Evolutionary conservation across 305 asterid species (phyloP), one percentile per base, ranked within the genome.

Genomic region (Fraxinus velutina): DNA sequence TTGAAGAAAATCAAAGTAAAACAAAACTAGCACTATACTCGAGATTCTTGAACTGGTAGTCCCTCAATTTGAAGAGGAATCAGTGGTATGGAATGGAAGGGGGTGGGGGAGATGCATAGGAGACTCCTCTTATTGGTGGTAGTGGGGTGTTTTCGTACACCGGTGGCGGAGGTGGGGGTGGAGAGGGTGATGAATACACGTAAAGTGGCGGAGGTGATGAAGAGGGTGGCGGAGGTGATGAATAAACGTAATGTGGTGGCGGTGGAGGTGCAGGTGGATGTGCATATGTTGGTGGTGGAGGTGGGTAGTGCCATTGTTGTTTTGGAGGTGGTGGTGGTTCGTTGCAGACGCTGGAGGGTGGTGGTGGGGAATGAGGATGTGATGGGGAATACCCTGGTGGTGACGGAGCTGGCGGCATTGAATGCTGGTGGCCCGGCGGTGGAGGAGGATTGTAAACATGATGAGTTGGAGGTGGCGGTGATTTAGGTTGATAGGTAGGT

Each of bases 41-140:
- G 37, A 27, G 39, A 39, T 75, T 64, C 22, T 81, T 27, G 77
- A 13, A 2, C 7, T 27, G 5, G 68, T 29, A 21, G 78, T 76
- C 22, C 19, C 30, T 15, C 8, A 21, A 27, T 21, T n/a, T 36
- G 78, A 19, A 77, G 5, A 86, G 86, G 39, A 57, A 66, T 83
- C 72, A 83, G 76, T 86, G 83, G 78, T 86, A 85, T 64, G 97
- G 97, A 79, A 94, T 91, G 77, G 79, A 44, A 1, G 98, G 98
- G 47, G 97, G 97, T 37, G 98, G 98, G 39, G 98, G 98, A 77
- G 98, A 92, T 82, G 95, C 96, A 82, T 94, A 87, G 5, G 92
- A 85, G 10, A 88, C 87, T 78, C 91, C 90, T 76, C 29, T 76
- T 29, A 88, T 66, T 6, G 92, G 92, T 3, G 92, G 92, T 8